Percentiles rank a stretch among this genome's conserved stretches.
Evolutionary conservation across 2,329 filamentous ascomycete genomes (phyloP).

Genomic region (Exophiala sp.): DNA sequence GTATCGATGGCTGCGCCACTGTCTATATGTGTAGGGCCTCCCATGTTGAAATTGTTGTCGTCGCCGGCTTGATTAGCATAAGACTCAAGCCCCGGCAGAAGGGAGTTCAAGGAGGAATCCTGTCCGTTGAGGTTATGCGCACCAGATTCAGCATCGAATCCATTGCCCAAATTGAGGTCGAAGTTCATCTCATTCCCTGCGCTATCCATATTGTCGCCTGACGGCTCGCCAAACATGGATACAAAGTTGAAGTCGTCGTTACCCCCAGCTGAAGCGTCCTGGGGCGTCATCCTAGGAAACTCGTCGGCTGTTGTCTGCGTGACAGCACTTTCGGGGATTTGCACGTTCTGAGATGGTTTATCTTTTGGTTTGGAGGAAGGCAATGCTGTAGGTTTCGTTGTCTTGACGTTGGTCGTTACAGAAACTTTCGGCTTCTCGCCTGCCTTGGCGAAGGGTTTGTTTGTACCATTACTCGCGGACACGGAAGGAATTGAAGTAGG

Average conservation of each 20-base stretch:
- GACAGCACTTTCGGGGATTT: conserved; percentile 26
- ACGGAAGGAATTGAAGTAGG: not conserved
- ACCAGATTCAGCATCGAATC: conserved; percentile 31
- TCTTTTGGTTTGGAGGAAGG: conserved; percentile 12
- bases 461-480: not conserved
- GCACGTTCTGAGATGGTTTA: conserved; percentile 12
- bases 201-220: conserved; percentile 22
- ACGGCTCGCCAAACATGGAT: conserved; percentile 36
- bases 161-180: conserved; percentile 38
- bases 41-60: conserved; percentile 27
- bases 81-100: conserved; percentile 33
- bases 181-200: conserved; percentile 34
- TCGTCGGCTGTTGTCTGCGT: conserved; percentile 18
- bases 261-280: conserved; percentile 28
- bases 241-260: conserved; percentile 39
- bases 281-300: conserved; percentile 26
- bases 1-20: not conserved
- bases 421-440: conserved; percentile 14
- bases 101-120: conserved; percentile 28
- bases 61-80: conserved; percentile 31
- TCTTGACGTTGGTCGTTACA: conserved; percentile 12
- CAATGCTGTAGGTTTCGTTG: conserved; percentile 5
- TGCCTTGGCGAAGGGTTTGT: conserved; percentile 8
- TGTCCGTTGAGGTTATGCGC: conserved; percentile 33
- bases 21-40: conserved; percentile 31